Conservation (phyloP, 2,329 filamentous ascomycete species). For the Neofusicoccum umdonicola region DNA sequence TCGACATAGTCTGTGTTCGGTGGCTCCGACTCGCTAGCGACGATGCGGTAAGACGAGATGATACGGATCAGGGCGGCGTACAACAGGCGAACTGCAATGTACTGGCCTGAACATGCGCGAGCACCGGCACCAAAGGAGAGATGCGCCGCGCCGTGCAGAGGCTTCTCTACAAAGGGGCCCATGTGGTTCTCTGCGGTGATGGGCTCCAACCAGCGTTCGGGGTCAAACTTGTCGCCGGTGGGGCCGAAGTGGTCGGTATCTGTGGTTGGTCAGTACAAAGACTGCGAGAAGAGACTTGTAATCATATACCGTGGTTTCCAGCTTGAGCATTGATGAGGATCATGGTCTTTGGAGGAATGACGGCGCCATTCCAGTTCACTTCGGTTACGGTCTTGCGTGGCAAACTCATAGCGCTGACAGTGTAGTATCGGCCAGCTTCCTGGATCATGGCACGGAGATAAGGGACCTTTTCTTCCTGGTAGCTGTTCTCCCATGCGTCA, state of each 20-base stretch:
- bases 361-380: slow-evolving; percentile 51
- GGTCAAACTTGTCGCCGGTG: slow-evolving; percentile 47
- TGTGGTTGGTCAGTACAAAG: slow-evolving; percentile 20
- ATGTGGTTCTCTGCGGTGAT: slow-evolving; percentile 20
- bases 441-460: slow-evolving; percentile 52
- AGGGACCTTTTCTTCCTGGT: slow-evolving; percentile 48
- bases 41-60: slow-evolving; percentile 50
- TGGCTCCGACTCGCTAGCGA: slow-evolving; percentile 48
- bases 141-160: slow-evolving; percentile 32
- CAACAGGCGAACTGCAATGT: slow-evolving; percentile 51
- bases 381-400: slow-evolving; percentile 52
- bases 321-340: slow-evolving; percentile 56
- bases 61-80: slow-evolving; percentile 52
- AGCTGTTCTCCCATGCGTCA: slow-evolving; percentile 48
- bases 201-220: slow-evolving; percentile 48
- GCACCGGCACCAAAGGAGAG: slow-evolving; percentile 54
- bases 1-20: slow-evolving; percentile 63
- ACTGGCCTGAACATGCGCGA: slow-evolving; percentile 52
- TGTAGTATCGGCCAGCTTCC: slow-evolving; percentile 55
- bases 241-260: slow-evolving; percentile 51
- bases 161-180: slow-evolving; percentile 33
- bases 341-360: slow-evolving; percentile 54
- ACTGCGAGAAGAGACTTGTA: neutral
- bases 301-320: slow-evolving; percentile 48
- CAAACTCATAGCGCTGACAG: slow-evolving; percentile 53